These are phyloP conservation scores for Hypsizygus ulmarius DNA, from an alignment of 1,284 basidiomycete species.

Conservation along the genomic window DNA sequence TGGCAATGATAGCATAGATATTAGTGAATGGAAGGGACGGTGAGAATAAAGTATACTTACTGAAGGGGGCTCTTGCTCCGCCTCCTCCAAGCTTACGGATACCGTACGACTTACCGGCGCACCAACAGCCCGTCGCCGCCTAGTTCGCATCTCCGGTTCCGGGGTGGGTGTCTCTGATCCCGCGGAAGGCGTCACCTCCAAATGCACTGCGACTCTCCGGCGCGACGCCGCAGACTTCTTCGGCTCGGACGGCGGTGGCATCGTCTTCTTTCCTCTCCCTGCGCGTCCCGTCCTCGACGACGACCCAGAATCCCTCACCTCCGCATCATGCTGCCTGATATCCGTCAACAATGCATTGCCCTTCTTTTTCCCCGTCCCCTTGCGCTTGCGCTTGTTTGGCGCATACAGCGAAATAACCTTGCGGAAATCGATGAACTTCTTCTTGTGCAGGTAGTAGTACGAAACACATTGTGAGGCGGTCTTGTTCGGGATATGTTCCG, in stretches of 20 bases:
- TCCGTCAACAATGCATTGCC: slow-evolving; percentile 78
- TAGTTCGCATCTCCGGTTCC: slow-evolving; percentile 54
- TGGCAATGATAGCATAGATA: too few relatives aligned
- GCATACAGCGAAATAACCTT: slow-evolving; percentile 65
- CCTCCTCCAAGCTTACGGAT: slow-evolving; percentile 35
- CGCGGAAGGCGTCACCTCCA: slow-evolving; percentile 49
- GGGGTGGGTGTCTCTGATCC: slow-evolving; percentile 56
- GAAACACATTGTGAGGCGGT: slow-evolving; percentile 86
- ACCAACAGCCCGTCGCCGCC: slow-evolving; percentile 36
- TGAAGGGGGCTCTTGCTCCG: slow-evolving; percentile 35
- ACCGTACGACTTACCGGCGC: slow-evolving; percentile 32
- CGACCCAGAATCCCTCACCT: slow-evolving; percentile 44
- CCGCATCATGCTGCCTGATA: slow-evolving; percentile 73
- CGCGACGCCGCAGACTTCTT: slow-evolving; percentile 28
- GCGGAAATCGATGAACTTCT: slow-evolving; percentile 82
- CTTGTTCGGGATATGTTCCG: slow-evolving; percentile 82
- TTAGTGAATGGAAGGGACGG: slow-evolving; percentile 6
- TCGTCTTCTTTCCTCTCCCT: slow-evolving; percentile 32
- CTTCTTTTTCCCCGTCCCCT: slow-evolving; percentile 65
- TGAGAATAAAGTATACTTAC: slow-evolving; percentile 2
- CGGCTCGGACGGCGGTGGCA: slow-evolving; percentile 33
- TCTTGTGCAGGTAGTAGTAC: slow-evolving; percentile 96
- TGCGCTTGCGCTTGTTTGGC: slow-evolving; percentile 60
- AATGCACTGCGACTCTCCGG: slow-evolving; percentile 30
- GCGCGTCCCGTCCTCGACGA: slow-evolving; percentile 31